These are phyloP conservation scores for Cryphonectria naterciae DNA, from an alignment of 2,329 filamentous ascomycete genomes.

Conservation along the genomic window DNA sequence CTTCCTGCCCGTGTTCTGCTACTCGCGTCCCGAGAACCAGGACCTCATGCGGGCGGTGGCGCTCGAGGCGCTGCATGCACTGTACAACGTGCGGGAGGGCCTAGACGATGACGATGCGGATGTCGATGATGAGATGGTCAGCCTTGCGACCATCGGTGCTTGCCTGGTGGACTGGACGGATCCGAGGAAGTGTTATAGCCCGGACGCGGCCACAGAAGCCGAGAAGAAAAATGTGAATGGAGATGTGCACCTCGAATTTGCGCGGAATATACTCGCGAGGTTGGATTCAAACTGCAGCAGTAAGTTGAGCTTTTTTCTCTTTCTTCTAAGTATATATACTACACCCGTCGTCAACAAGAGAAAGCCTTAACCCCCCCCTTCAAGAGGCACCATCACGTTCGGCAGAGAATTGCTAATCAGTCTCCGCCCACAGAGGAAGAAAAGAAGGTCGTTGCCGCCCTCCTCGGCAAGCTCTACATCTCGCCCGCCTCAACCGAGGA, in stretches of 20 bases:
- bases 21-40: slow-evolving; percentile 81
- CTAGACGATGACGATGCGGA: slow-evolving; percentile 77
- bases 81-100: slow-evolving; percentile 73
- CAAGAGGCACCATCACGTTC: not conserved
- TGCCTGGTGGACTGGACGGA: slow-evolving; percentile 96
- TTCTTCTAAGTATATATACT: no score
- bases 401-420: slow-evolving; percentile 17
- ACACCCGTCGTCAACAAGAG: not conserved
- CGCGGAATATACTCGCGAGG: slow-evolving; percentile 75
- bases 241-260: slow-evolving; percentile 80
- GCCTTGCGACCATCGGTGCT: slow-evolving; percentile 75
- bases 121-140: slow-evolving; percentile 77
- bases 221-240: slow-evolving; percentile 70
- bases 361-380: not conserved
- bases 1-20: slow-evolving; percentile 93
- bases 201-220: slow-evolving; percentile 53
- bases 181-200: slow-evolving; percentile 74
- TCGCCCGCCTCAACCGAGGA: slow-evolving; percentile 66
- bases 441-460: slow-evolving; percentile 76
- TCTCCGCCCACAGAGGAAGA: slow-evolving; percentile 69
- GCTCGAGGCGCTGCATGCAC: slow-evolving; percentile 73
- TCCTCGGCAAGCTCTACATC: slow-evolving; percentile 83
- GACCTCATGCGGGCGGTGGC: slow-evolving; percentile 77
- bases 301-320: slow-evolving; percentile 46
- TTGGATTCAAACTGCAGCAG: slow-evolving; percentile 69